Evolutionary conservation across 129 eudicot genomes (phyloP).

Genomic region (Rutidosis leptorrhynchoides): DNA sequence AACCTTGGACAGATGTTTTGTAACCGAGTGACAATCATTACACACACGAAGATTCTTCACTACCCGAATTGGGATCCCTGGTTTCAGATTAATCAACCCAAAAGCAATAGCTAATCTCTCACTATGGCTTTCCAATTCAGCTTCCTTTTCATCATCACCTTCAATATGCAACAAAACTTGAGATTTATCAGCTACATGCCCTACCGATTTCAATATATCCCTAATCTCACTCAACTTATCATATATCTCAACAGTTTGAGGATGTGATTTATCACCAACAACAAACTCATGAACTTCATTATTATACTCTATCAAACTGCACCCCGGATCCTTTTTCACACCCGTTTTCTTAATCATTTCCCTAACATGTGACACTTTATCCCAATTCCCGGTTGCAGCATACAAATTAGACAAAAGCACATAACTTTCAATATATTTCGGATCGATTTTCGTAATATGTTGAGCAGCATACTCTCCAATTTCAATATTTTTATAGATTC

Average conservation of each 20-base stretch:
- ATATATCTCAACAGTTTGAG: slow-evolving; percentile 33
- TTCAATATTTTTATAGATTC: slow-evolving; percentile 50
- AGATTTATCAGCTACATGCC: slow-evolving; percentile 34
- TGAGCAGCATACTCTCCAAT: slow-evolving; percentile 59
- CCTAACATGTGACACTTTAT: slow-evolving; percentile 57
- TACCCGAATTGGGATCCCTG: slow-evolving; percentile 50
- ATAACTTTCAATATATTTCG: slow-evolving; percentile 62
- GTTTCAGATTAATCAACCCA: slow-evolving; percentile 46
- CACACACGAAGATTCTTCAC: slow-evolving; percentile 82
- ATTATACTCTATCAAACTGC: slow-evolving; percentile 39
- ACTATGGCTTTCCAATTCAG: slow-evolving; percentile 65
- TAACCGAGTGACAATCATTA: slow-evolving; percentile 74
- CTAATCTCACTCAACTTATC: slow-evolving; percentile 38
- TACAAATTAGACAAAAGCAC: slow-evolving; percentile 92
- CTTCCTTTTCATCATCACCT: slow-evolving; percentile 38
- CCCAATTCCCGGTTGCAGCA: slow-evolving; percentile 82
- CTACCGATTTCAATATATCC: slow-evolving; percentile 32
- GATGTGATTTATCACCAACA: slow-evolving; percentile 54
- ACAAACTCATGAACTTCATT: slow-evolving; percentile 41
- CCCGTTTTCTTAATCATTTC: slow-evolving; percentile 44
- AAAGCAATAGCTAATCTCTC: slow-evolving; percentile 85
- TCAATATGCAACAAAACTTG: slow-evolving; percentile 45
- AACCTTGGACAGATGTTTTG: slow-evolving; percentile 59
- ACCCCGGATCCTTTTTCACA: slow-evolving; percentile 46
- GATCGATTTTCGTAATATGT: slow-evolving; percentile 52